Evolutionary conservation across 768 basidiomycete species (phyloP), one percentile per base, ranked within the genome.

Genomic region (Leccinum arenicola): DNA sequence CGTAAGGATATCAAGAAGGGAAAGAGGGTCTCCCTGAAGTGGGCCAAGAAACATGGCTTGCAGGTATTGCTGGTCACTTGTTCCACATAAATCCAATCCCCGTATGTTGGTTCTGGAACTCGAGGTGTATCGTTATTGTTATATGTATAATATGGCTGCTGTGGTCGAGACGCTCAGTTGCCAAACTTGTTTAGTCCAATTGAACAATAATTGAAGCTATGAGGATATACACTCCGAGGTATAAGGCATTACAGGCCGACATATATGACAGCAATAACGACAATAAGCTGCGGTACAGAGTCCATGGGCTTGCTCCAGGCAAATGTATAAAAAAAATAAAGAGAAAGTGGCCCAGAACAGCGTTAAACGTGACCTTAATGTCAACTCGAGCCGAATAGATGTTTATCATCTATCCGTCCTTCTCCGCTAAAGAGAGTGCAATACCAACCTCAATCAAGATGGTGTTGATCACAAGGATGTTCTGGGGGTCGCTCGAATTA

Each of bases 21-120:
- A 71, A 82, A 72, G 29, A 70, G 63, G 15, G 79, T 79, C 1
- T 75, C 85, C 0, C 68, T 82, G 40, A 71, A 78, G 56, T 82
- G 80, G 80, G 87, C 88, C 31, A 91, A 91, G 76, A 70, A 82
- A 57, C 78, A 78, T 11, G 88, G 88, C 1, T 69, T 85, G 50
- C 77, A 82, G 57, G 86, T 86, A n/a, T 74, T 90, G 12, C 74
- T 91, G 51, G 82, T 91, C 38, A 73, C 76, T 29, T 81, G 78
- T 66, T 76, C 75, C 63, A 67, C 72, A 33, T 82, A 69, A 50
- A n/a, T 25, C 31, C 35, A 21, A 11, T 9, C 21, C 17, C n/a
- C 25, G 19, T 59, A 4, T 27, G 33, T 31, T 36, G n/a, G 35
- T 17, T 49, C 29, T 52, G 19, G 50, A 48, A 11, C 14, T 2